A percentile compares a stretch with the other conserved stretches of the same genome.
Evolutionary conservation across 139 green algal genomes (phyloP).

Genomic region (Chlorella sp.): DNA sequence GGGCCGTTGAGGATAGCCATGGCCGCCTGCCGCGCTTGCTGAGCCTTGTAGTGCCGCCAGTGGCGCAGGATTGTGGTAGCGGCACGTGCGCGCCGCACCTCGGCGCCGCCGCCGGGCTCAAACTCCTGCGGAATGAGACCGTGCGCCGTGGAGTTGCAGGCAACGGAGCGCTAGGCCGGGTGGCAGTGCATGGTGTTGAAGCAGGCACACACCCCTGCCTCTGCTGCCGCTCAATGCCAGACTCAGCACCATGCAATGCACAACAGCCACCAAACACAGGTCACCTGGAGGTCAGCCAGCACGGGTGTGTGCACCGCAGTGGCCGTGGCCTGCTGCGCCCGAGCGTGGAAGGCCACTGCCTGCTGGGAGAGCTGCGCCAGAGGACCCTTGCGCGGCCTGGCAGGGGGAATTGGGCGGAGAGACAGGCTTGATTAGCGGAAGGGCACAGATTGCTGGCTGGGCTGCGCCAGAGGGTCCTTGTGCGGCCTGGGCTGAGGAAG

Average conservation of each 20-base stretch:
- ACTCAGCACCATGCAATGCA: not conserved
- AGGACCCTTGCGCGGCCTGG: not conserved
- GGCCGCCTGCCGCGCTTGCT: not conserved
- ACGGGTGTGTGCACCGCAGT: not conserved
- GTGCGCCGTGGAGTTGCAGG: no score
- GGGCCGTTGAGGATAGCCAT: not conserved
- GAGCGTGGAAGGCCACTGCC: not conserved
- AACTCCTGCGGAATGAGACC: not conserved
- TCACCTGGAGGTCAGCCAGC: slow-evolving; percentile 11
- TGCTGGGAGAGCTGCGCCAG: not conserved
- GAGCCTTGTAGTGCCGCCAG: not conserved
- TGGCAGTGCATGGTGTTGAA: not conserved
- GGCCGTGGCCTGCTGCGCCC: not conserved
- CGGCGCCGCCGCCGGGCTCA: not conserved
- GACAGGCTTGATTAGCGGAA: not conserved
- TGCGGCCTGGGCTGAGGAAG: not conserved
- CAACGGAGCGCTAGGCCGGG: not conserved
- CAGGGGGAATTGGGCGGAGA: not conserved
- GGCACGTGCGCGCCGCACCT: not conserved
- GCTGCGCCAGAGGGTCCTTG: not conserved
- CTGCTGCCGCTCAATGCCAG: not conserved
- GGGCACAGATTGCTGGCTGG: not conserved
- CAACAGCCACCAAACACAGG: no score
- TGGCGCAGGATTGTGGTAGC: not conserved
- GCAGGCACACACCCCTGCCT: not conserved